phyloP scores from a whole-genome alignment of 495 filamentous ascomycete species.

The Trichoderma orchidacearum region DNA sequence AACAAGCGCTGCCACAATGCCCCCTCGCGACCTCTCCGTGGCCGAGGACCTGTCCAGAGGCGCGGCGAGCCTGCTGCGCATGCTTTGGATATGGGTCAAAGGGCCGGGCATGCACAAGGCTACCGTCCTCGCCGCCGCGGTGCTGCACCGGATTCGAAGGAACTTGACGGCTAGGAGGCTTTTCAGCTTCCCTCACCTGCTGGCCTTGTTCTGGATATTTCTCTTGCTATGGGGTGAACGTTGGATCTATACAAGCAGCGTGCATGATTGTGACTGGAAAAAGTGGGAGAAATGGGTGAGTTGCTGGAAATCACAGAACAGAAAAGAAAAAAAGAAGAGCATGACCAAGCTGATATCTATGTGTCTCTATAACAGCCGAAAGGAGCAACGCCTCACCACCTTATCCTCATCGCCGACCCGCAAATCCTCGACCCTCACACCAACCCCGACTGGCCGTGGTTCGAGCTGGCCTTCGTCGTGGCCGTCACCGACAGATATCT shows the following conservation, averaged over 20 bases:
- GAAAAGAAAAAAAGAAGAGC: slow-evolving; percentile 5
- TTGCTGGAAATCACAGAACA: slow-evolving; percentile 2
- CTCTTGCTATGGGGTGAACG: slow-evolving; percentile 81
- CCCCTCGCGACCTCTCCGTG: neutral
- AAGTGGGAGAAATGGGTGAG: slow-evolving; percentile 90
- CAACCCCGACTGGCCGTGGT: slow-evolving; percentile 88
- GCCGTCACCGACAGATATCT: slow-evolving; percentile 82
- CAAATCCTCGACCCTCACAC: slow-evolving; percentile 95
- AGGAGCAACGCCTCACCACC: slow-evolving; percentile 66
- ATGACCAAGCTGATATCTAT: neutral
- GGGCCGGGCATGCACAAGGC: neutral
- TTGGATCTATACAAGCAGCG: slow-evolving; percentile 51
- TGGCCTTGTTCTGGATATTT: slow-evolving; percentile 63
- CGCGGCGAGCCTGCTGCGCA: neutral
- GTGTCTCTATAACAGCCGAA: slow-evolving; percentile 40
- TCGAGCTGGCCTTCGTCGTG: slow-evolving; percentile 64
- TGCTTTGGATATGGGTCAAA: neutral
- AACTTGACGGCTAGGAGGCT: slow-evolving; percentile 31
- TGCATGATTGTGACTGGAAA: slow-evolving; percentile 66
- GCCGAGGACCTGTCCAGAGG: slow-evolving; percentile 1
- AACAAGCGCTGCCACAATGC: neutral
- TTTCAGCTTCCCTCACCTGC: slow-evolving; percentile 47
- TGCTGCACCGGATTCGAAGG: slow-evolving; percentile 15
- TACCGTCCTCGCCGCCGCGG: neutral
- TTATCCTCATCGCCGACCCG: slow-evolving; percentile 88